Evolutionary conservation across 768 basidiomycete genomes (phyloP), one percentile per base, ranked within the genome.

Genomic region (Mycena amicta): DNA sequence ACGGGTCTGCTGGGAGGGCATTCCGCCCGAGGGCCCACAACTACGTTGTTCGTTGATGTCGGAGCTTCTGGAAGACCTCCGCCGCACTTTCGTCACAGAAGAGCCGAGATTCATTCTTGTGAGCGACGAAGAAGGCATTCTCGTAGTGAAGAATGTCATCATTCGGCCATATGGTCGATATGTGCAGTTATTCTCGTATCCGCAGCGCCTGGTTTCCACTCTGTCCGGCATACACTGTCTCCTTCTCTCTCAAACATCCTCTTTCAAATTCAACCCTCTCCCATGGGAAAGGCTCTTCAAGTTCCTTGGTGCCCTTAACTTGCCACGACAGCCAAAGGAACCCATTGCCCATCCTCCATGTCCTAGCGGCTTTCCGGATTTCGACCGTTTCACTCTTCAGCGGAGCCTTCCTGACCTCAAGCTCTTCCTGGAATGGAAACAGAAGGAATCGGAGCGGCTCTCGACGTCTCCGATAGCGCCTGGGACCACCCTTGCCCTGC

Each of bases 381-480:
- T 55, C 40, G 53, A 55, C 53, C 27, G 45, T 39, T 55, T 39
- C 40, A 55, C 53, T 15, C 33, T 55, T 6, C 40, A 55, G 26
- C 37, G 53, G 11, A 45, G 41, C 40, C 23, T 49, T 20, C 11
- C 18, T 5, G 18, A 29, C 11, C 8, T 45, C 4, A 25, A 25
- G 6, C 53, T 6, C 11, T 45, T 45, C 27, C 25, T 55, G 5
- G 25, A 40, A n/a, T 45, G 31, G 53, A 41, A 55, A 28, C 6
- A 28, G 8, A 4, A 25, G 27, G 47, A 49, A 23, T 49, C 47
- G 4, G 26, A 49, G n/a, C 22, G 47, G 11, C 22, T 49, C 25
- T 5, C 5, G 5, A 8, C 47, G 13, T 29, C 47, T 49, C 27
- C n/a, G 5, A 13, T 49, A 26, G 47, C 6, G 12, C 25, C 26